Percentiles rank a stretch among this genome's conserved stretches.
phyloP scores from a whole-genome alignment of 2,329 filamentous ascomycete genomes.

The Gremmenia infestans region DNA sequence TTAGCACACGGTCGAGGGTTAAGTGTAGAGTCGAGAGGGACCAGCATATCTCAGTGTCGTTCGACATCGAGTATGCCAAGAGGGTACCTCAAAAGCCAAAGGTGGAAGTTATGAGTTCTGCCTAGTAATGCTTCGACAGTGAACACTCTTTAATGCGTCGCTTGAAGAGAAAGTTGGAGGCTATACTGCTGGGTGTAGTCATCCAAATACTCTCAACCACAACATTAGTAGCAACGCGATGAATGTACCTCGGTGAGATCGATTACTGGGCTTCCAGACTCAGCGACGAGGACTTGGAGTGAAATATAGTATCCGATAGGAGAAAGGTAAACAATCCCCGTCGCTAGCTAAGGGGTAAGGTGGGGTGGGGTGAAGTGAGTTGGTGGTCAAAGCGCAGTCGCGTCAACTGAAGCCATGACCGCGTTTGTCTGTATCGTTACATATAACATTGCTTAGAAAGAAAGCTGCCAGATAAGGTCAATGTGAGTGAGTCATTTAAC shows the following conservation, averaged over 20 bases:
- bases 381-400: not conserved
- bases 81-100: too few species aligned
- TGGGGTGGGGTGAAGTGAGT: not conserved
- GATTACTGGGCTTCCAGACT: too few species aligned
- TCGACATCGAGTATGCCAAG: too few species aligned
- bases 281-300: too few species aligned
- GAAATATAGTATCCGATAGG: too few species aligned
- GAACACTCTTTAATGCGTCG: not conserved
- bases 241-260: too few species aligned
- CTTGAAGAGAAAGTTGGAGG: not conserved
- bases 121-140: not conserved
- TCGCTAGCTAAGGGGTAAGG: not conserved
- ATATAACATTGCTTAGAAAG: not conserved
- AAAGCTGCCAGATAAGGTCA: not conserved
- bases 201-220: not conserved
- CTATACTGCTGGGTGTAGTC: not conserved
- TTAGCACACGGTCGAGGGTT: not conserved
- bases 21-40: not conserved
- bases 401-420: not conserved
- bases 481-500: not conserved
- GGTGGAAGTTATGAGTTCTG: too few species aligned
- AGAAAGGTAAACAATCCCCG: not conserved
- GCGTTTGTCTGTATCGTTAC: not conserved
- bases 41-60: not conserved
- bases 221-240: too few species aligned